Evolutionary conservation across 169 alveolate species (phyloP), one percentile per base, ranked within the genome.

Genomic region (Plasmodium cynomolgi): DNA sequence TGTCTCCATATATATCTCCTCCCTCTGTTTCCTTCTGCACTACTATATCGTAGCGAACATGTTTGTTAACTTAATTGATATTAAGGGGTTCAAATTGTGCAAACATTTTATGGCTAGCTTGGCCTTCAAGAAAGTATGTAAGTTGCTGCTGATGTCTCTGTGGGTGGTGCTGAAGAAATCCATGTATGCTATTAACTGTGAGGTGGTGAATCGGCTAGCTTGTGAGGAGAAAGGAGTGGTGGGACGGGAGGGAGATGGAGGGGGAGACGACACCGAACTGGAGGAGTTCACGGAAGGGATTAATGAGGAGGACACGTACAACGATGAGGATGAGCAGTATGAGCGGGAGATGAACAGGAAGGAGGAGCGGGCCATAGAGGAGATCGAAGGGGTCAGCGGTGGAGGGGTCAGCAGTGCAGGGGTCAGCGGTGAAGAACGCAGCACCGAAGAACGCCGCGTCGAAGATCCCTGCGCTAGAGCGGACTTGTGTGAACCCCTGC

Each of bases 301-400:
- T 20, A 62, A 26, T 3, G 81, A 90, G 41, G 94, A 90, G 20
- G 81, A 62, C 33, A 34, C 47, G 72, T 90, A 90, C 74, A 90
- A 90, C 73, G 94, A 90, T 54, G 88, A 80, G 34, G 91, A 90
- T 80, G 90, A 90, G 74, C 58, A 90, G 26, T 44, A 41, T 13
- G 94, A 90, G 37, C 71, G 73, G 34, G 82, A 90, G 50, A 7
- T 80, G 50, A 68, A 58, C 1, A 23, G 31, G 83, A 80, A 44
- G 33, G 94, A 90, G 34, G 91, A 90, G 34, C 20, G 74, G 23
- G 72, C 58, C 17, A 86, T 77, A 20, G 93, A 77, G 39, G 58
- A 54, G 26, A 79, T 86, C 34, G 84, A 84, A 8, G n/a, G 37
- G 13, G 77, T 44, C 58, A 5, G n/a, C 1, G 31, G 31, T 68